Evolutionary conservation across 2,329 filamentous ascomycete genomes (phyloP).

Genomic region (Hypoxylon sp.): DNA sequence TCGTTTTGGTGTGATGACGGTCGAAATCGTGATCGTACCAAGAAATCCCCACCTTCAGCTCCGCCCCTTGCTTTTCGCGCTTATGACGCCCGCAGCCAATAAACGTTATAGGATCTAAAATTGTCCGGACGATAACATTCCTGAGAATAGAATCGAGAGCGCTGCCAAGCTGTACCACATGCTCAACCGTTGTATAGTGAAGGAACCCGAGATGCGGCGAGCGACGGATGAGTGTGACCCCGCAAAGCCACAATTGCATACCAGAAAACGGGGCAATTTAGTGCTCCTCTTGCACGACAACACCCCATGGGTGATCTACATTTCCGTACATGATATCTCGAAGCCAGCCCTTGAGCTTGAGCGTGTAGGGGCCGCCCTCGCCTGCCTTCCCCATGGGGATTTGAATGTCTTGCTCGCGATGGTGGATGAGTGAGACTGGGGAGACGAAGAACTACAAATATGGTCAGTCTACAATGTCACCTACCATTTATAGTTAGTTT

Average conservation of each 20-base stretch:
- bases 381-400: conserved; percentile 72
- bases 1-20: conserved; percentile 12
- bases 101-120: conserved; percentile 14
- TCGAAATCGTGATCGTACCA: conserved; percentile 5
- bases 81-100: conserved; percentile 12
- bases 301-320: conserved; percentile 77
- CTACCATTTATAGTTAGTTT: neutral
- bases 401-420: conserved; percentile 73
- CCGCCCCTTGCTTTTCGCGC: conserved; percentile 9
- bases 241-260: conserved; percentile 4
- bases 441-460: conserved; percentile 75
- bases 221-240: neutral
- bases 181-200: neutral
- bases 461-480: conserved; percentile 28
- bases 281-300: conserved; percentile 74
- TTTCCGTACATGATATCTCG: conserved; percentile 82
- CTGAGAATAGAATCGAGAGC: neutral
- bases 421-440: conserved; percentile 77
- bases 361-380: conserved; percentile 69
- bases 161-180: neutral
- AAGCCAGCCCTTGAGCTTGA: conserved; percentile 76
- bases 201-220: neutral
- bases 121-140: neutral
- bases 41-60: conserved; percentile 21
- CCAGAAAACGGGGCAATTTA: conserved; percentile 36